These are phyloP conservation scores for Penicillium canariense DNA, from an alignment of 495 filamentous ascomycete genomes.

Conservation along the genomic window DNA sequence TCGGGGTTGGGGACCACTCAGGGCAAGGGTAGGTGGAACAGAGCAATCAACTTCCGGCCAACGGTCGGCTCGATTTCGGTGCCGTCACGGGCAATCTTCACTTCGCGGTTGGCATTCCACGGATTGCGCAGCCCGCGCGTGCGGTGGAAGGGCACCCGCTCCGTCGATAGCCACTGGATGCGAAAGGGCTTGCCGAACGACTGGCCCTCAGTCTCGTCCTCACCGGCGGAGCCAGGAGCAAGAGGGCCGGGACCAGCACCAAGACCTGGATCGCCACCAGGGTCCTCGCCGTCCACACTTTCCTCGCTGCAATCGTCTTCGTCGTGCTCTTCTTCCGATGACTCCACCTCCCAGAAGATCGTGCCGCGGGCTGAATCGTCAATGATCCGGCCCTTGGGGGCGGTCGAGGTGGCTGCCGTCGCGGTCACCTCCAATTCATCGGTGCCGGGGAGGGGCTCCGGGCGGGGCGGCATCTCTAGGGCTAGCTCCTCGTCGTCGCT, in stretches of 20 bases:
- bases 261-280: not conserved
- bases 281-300: slow-evolving; percentile 33
- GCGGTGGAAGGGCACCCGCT: slow-evolving; percentile 83
- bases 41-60: slow-evolving; percentile 70
- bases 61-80: slow-evolving; percentile 88
- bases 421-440: slow-evolving; percentile 61
- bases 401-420: slow-evolving; percentile 75
- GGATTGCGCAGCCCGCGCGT: slow-evolving; percentile 88
- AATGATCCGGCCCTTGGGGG: slow-evolving; percentile 84
- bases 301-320: slow-evolving; percentile 36
- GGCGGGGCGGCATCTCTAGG: slow-evolving; percentile 49
- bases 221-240: slow-evolving; percentile 34
- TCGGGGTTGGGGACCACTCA: not conserved
- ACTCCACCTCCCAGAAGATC: slow-evolving; percentile 94
- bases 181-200: slow-evolving; percentile 91
- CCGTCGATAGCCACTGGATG: slow-evolving; percentile 88
- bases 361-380: slow-evolving; percentile 90
- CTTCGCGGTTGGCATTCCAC: slow-evolving; percentile 94
- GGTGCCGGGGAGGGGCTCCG: slow-evolving; percentile 55
- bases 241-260: not conserved
- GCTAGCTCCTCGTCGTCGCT: slow-evolving; percentile 67
- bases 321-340: slow-evolving; percentile 47
- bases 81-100: slow-evolving; percentile 95
- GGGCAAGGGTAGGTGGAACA: slow-evolving; percentile 58
- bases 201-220: slow-evolving; percentile 46